Percentiles rank a stretch among this genome's conserved stretches.
Evolutionary conservation across 805 yeast genomes (phyloP).

Genomic region (Kazachstania africana): DNA sequence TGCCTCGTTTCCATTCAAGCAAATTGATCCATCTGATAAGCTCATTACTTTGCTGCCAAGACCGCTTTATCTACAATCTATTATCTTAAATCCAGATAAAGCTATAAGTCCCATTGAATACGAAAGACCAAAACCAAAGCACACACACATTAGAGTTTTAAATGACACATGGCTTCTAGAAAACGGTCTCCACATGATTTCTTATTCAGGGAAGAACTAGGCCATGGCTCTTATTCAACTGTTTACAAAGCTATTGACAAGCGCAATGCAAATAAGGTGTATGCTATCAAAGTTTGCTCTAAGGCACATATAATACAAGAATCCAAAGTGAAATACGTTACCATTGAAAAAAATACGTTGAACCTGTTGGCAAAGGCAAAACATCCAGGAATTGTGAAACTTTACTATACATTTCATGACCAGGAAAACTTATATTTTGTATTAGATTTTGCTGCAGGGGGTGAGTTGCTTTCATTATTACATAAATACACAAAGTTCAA

Average conservation of each 20-base stretch:
- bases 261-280: slow-evolving; percentile 36
- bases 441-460: slow-evolving; percentile 86
- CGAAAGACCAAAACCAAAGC: no score
- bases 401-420: slow-evolving; percentile 93
- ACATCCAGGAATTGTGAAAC: slow-evolving; percentile 89
- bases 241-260: slow-evolving; percentile 82
- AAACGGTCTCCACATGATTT: slow-evolving; percentile 27
- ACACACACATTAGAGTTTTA: no score
- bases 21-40: no score
- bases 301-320: slow-evolving; percentile 90
- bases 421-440: slow-evolving; percentile 80
- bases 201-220: slow-evolving; percentile 35
- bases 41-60: no score
- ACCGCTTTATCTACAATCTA: no score
- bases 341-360: slow-evolving; percentile 84
- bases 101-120: neutral
- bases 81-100: no score
- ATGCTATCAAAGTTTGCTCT: slow-evolving; percentile 84
- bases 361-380: slow-evolving; percentile 61
- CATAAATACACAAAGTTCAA: slow-evolving; percentile 67
- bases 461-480: slow-evolving; percentile 77
- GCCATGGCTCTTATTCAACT: slow-evolving; percentile 93
- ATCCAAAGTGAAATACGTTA: slow-evolving; percentile 88
- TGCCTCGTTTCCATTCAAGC: no score
- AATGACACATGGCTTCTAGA: slow-evolving; percentile 8